phyloP scores from a whole-genome alignment of 2,329 filamentous ascomycete genomes.

The Colletotrichum endophyticum region DNA sequence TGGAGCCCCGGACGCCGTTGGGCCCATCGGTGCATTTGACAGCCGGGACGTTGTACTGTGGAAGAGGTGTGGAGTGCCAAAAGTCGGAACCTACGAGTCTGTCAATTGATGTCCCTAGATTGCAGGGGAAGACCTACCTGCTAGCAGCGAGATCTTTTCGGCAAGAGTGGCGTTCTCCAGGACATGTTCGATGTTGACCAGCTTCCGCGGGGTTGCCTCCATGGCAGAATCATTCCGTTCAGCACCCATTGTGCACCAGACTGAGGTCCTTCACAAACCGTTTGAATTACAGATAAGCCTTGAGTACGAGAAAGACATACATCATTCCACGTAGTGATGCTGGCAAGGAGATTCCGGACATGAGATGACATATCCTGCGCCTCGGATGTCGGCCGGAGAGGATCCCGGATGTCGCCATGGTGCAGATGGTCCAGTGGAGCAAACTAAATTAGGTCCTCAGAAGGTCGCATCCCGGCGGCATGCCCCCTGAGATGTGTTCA shows the following conservation, averaged over 20 bases:
- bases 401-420: neutral
- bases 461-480: neutral
- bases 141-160: slow-evolving; percentile 59
- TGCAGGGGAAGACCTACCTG: slow-evolving; percentile 38
- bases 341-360: neutral
- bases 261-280: neutral
- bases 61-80: slow-evolving; percentile 69
- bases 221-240: neutral
- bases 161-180: slow-evolving; percentile 55
- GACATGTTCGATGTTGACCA: slow-evolving; percentile 55
- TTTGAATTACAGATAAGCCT: neutral
- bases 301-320: neutral
- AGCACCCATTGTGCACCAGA: neutral
- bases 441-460: neutral
- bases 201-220: neutral
- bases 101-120: accelerated
- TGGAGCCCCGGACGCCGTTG: slow-evolving; percentile 71
- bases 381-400: slow-evolving; percentile 1
- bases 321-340: neutral
- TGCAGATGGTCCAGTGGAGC: neutral
- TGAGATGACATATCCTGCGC: neutral
- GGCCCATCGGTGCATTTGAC: slow-evolving; percentile 72
- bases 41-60: slow-evolving; percentile 64
- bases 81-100: slow-evolving; percentile 61
- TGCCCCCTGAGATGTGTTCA: neutral